Evolutionary conservation across 441 rosid genomes (phyloP).

Genomic region (Brassica balearica): DNA sequence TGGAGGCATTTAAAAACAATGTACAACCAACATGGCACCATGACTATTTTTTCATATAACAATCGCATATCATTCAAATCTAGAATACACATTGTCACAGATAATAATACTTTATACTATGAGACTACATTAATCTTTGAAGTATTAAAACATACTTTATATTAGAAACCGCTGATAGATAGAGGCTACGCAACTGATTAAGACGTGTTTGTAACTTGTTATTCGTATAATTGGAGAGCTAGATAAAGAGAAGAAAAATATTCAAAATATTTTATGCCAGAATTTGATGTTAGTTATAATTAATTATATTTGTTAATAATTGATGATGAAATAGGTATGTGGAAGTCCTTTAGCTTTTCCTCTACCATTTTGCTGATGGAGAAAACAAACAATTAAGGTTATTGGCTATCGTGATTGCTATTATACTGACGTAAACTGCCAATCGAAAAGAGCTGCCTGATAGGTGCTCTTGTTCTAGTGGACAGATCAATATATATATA

Average conservation of each 20-base stretch:
- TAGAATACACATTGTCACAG: conserved; percentile 36
- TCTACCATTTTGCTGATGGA: conserved; percentile 5
- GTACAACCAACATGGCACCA: conserved; percentile 42
- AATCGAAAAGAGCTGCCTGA: neutral
- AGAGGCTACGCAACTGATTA: conserved; percentile 37
- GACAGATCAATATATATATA: neutral
- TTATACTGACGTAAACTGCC: neutral
- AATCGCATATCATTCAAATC: conserved; percentile 18
- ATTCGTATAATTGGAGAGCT: neutral
- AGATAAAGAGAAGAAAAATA: neutral
- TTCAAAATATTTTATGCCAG: neutral
- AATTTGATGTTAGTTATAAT: neutral
- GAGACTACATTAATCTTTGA: conserved; percentile 29
- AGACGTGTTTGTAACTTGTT: conserved; percentile 28
- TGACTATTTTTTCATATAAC: conserved; percentile 31
- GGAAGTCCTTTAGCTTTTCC: conserved; percentile 8
- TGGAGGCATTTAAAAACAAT: conserved; percentile 22
- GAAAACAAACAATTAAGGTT: conserved; percentile 10
- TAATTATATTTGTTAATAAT: conserved; percentile 21
- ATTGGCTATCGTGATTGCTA: neutral
- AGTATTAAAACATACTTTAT: conserved; percentile 18
- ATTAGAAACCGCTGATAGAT: conserved; percentile 26
- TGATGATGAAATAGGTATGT: conserved; percentile 27
- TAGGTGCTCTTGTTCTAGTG: conserved; percentile 6
- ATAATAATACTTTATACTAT: conserved; percentile 13